These are phyloP conservation scores for Eucalyptus rudis DNA, from an alignment of 345 rosid species.

Conservation along the genomic window DNA sequence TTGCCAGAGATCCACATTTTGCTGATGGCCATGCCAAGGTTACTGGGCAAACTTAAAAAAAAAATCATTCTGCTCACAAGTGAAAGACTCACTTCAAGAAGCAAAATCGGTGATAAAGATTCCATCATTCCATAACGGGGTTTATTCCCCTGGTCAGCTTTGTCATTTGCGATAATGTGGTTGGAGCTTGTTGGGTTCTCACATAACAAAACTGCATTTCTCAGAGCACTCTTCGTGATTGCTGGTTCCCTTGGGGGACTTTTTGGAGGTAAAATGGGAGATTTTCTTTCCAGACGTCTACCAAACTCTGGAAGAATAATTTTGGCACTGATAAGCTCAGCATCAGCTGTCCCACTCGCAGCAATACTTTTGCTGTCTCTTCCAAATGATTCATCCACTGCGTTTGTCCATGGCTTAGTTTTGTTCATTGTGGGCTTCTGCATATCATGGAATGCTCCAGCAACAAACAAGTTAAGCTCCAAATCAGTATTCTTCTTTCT, in stretches of 20 bases:
- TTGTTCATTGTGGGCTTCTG: constrained; percentile 47
- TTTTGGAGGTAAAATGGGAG: constrained; percentile 87
- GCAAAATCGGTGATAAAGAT: constrained; percentile 44
- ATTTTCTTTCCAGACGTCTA: constrained; percentile 36
- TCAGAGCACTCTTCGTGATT: constrained; percentile 48
- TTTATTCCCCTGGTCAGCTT: constrained; percentile 87
- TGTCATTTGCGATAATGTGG: constrained; percentile 90
- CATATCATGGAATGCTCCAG: constrained; percentile 86
- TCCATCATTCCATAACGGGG: constrained; percentile 80
- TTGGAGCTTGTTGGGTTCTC: constrained; percentile 86
- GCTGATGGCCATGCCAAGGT: constrained; percentile 8
- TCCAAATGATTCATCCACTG: constrained; percentile 67
- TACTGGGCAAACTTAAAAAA: constrained; percentile 6
- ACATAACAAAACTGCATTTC: constrained; percentile 51
- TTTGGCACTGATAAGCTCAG: constrained; percentile 82
- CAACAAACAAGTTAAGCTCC: constrained; percentile 70
- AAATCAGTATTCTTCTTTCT: not conserved
- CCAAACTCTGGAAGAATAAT: constrained; percentile 83
- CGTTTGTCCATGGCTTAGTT: constrained; percentile 35
- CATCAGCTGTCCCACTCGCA: constrained; percentile 76
- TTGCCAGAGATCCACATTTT: constrained; percentile 66
- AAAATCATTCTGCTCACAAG: constrained; percentile 39
- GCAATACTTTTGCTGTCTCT: constrained; percentile 63
- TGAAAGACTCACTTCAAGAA: constrained; percentile 45
- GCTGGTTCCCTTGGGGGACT: constrained; percentile 77